These are phyloP conservation scores for Marsdenia floribunda DNA, from an alignment of 257 asterid species.

Conservation along the genomic window DNA sequence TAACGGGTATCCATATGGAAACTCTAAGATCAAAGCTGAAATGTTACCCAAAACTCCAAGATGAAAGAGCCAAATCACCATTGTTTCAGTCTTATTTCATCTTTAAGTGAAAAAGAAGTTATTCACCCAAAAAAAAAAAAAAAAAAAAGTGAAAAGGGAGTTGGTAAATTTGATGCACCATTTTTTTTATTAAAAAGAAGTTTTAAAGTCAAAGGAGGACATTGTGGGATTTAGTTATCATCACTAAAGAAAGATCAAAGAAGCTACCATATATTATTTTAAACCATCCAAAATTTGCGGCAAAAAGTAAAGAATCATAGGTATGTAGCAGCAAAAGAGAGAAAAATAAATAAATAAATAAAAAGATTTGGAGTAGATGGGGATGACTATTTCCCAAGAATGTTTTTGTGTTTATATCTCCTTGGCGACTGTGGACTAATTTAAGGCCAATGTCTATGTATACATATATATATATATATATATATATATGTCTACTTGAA, in stretches of 20 bases:
- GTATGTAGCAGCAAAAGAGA: neutral
- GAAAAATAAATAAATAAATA: neutral
- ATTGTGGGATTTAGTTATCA: neutral
- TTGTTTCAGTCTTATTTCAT: neutral
- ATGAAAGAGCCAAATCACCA: no score
- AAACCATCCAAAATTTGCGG: slow-evolving; percentile 20
- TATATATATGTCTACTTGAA: no score
- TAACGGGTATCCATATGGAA: no score
- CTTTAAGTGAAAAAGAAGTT: neutral
- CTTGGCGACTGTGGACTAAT: neutral
- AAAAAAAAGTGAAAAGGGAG: no score
- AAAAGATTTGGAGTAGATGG: neutral
- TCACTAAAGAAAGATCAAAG: neutral
- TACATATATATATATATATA: no score
- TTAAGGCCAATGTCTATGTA: no score
- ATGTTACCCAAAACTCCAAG: no score
- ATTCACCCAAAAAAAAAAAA: no score
- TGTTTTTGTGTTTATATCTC: neutral
- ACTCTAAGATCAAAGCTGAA: no score
- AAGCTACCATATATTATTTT: neutral
- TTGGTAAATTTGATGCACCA: slow-evolving; percentile 1
- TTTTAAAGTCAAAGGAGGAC: slow-evolving; percentile 8
- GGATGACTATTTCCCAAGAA: neutral
- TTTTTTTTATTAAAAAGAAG: neutral
- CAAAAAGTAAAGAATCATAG: slow-evolving; percentile 13